These are phyloP conservation scores for Tricholoma flavovirens DNA, from an alignment of 768 basidiomycete species.

Conservation along the genomic window DNA sequence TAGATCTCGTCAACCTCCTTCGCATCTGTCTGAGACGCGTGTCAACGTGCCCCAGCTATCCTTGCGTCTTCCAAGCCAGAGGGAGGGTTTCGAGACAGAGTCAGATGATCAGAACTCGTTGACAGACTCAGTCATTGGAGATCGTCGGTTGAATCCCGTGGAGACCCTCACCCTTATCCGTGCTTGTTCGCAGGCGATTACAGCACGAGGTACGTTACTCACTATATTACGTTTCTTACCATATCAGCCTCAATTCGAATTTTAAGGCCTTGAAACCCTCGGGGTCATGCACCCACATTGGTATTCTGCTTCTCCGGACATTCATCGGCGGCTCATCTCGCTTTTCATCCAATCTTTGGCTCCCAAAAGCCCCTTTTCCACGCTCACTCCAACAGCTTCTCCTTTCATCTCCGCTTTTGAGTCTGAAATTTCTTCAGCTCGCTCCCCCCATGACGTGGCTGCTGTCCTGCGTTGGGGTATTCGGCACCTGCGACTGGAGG, in stretches of 20 bases:
- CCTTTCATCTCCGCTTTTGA: slow-evolving; percentile 50
- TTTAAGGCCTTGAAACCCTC: slow-evolving; percentile 68
- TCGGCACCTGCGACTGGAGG: slow-evolving; percentile 64
- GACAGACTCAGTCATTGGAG: slow-evolving; percentile 50
- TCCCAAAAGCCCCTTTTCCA: slow-evolving; percentile 37
- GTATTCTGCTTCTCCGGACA: slow-evolving; percentile 65
- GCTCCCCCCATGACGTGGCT: slow-evolving; percentile 72
- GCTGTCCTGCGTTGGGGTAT: slow-evolving; percentile 79
- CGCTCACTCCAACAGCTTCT: slow-evolving; percentile 46
- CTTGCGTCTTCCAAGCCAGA: slow-evolving; percentile 52
- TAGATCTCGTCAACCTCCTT: slow-evolving; percentile 36
- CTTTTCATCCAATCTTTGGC: slow-evolving; percentile 64
- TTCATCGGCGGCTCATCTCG: slow-evolving; percentile 66
- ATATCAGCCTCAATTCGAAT: slow-evolving; percentile 4
- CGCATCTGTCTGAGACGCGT: slow-evolving; percentile 30
- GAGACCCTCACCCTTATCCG: slow-evolving; percentile 63
- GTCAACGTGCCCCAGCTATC: slow-evolving; percentile 51
- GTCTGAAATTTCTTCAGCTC: slow-evolving; percentile 57
- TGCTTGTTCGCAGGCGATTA: slow-evolving; percentile 63
- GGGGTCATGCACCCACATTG: slow-evolving; percentile 86
- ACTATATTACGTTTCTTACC: slow-evolving; percentile 5
- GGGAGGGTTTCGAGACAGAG: slow-evolving; percentile 57
- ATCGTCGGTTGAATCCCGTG: slow-evolving; percentile 51
- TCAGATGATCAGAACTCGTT: slow-evolving; percentile 41
- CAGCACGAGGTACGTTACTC: slow-evolving; percentile 48